These are phyloP conservation scores for Pneumocystis wakefieldiae DNA, from an alignment of 1,139 yeast genomes.

Conservation along the genomic window DNA sequence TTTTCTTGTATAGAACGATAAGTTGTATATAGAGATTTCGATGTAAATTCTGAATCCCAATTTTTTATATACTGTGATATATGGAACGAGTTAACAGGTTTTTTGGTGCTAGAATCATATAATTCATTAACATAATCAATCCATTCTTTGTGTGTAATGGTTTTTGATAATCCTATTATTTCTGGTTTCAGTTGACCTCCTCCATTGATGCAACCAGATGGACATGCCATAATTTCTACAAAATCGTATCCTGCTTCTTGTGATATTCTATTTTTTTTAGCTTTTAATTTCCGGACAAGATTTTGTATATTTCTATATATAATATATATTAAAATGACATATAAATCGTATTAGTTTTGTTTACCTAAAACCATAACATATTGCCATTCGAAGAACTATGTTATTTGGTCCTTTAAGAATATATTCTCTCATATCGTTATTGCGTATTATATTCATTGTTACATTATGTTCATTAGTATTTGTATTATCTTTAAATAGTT, in stretches of 20 bases:
- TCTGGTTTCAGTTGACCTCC: slow-evolving; percentile 59
- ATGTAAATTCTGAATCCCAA: neutral
- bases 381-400: slow-evolving; percentile 16
- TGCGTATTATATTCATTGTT: slow-evolving; percentile 39
- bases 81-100: neutral
- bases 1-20: neutral
- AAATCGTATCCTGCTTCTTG: slow-evolving; percentile 57
- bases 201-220: slow-evolving; percentile 93
- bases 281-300: slow-evolving; percentile 66
- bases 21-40: neutral
- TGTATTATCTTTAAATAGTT: slow-evolving; percentile 5
- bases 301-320: slow-evolving; percentile 93
- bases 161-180: neutral
- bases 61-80: neutral
- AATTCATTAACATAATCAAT: slow-evolving; percentile 7
- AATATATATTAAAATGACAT: slow-evolving; percentile 59
- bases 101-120: neutral
- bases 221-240: slow-evolving; percentile 96
- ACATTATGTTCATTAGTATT: slow-evolving; percentile 13
- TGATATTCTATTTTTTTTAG: slow-evolving; percentile 22
- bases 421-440: slow-evolving; percentile 60
- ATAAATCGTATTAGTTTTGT: slow-evolving; percentile 30
- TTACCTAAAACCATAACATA: slow-evolving; percentile 11
- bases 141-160: slow-evolving; percentile 8
- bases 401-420: slow-evolving; percentile 32